Evolutionary conservation across 2,329 filamentous ascomycete genomes (phyloP).

Genomic region (Pyricularia pennisetigena): DNA sequence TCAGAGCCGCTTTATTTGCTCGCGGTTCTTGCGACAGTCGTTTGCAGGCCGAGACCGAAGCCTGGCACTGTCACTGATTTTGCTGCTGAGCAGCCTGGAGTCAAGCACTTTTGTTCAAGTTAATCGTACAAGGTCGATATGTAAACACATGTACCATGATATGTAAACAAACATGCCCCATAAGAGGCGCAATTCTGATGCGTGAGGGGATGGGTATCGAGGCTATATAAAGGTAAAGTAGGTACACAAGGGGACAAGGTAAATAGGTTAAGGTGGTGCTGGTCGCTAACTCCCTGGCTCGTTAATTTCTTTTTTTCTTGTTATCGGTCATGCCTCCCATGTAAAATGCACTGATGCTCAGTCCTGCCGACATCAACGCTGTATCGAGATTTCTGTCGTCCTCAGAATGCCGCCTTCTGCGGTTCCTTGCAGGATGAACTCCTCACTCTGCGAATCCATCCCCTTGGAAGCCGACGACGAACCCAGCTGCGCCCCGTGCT

Average conservation of each 20-base stretch:
- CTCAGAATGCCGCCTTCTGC: background rate
- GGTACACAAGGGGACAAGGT: background rate
- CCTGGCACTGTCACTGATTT: too few species aligned
- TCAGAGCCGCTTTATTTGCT: background rate
- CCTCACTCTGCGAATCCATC: constrained; percentile 6
- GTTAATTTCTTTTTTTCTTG: background rate
- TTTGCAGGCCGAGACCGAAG: background rate
- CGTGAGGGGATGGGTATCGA: too few species aligned
- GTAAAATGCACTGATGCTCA: background rate
- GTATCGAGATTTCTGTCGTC: constrained; percentile 1
- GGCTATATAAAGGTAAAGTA: too few species aligned
- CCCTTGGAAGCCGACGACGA: background rate
- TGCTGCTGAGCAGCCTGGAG: too few species aligned
- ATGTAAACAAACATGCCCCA: too few species aligned
- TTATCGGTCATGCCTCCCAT: background rate
- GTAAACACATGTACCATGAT: too few species aligned
- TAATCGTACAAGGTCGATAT: too few species aligned
- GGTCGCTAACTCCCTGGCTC: background rate
- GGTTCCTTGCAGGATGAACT: constrained; percentile 4
- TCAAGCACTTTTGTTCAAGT: too few species aligned
- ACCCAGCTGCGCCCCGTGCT: background rate
- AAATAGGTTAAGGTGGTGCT: background rate
- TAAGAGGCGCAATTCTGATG: too few species aligned
- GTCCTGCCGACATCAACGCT: background rate
- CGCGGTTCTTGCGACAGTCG: background rate